Evolutionary conservation across 495 filamentous ascomycete species (phyloP), one percentile per base, ranked within the genome.

Genomic region (Penicillium turbatum): DNA sequence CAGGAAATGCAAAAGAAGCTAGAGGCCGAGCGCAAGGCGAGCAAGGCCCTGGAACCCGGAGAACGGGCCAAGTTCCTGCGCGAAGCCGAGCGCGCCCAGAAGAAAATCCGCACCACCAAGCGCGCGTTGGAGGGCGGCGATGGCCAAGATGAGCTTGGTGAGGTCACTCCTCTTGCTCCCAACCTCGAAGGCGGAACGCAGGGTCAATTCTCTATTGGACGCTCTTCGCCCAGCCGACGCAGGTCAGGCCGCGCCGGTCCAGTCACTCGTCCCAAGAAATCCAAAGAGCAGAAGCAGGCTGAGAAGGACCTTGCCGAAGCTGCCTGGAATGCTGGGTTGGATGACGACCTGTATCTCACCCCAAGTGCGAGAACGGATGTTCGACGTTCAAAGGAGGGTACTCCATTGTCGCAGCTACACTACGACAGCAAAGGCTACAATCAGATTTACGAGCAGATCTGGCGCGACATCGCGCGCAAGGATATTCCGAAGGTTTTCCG

Each of bases 371-470:
- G 51, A 86, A 55, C 83, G 68, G 82, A 87, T 38, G 69, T 75
- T 19, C 57, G 55, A 12, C 66, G 67, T 21, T 75, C 80, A 31
- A 86, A 84, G 64, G 87, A 91, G 56, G 74, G 81, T 55, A 82
- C 82, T 2, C 85, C 81, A 7, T 63, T 66, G 16, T 73, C 76
- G 1, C 53, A 68, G 9, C 68, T 75, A 27, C 72, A 82, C 12
- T 93, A 87, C 72, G 86, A 86, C 55, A 91, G 90, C 31, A 95
- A 97, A 66, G 88, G 88, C 19, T 97, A 93, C 74, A 89, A 92
- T 59, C 92, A 96, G 70, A 93, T 99, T 34, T 97, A 96, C 70
- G 93, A 96, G 63, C 91, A 97, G 72, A 99, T 99, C 58, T 95
- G 90, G 89, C 87, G 90, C 26, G 93, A 99, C 62, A 85, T 97